Conservation (phyloP, 2,329 filamentous ascomycete genomes). For the Fonsecaea erecta region DNA sequence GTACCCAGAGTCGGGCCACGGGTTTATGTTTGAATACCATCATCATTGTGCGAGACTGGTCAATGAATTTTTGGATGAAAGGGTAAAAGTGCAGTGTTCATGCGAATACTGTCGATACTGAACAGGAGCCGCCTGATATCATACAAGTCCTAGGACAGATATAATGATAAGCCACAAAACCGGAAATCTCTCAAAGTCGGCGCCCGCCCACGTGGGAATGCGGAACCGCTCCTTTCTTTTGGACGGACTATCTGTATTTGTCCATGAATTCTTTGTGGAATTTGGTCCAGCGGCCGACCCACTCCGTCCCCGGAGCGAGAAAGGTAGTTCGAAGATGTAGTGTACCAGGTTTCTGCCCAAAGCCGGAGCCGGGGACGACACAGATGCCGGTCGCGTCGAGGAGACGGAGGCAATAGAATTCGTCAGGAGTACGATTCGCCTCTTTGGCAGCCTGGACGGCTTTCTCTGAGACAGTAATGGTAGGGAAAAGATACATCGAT, state of each 20-base stretch:
- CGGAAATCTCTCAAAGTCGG: not conserved
- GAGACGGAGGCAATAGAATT: slow-evolving; percentile 90
- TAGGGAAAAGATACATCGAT: slow-evolving; percentile 98
- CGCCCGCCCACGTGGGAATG: not conserved
- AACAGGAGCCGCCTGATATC: slow-evolving; percentile 1
- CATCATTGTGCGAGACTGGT: slow-evolving; percentile 12
- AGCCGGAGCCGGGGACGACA: slow-evolving; percentile 88
- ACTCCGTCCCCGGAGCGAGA: slow-evolving; percentile 92
- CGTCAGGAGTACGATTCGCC: slow-evolving; percentile 77
- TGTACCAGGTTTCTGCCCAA: slow-evolving; percentile 89
- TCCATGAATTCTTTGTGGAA: slow-evolving; percentile 93
- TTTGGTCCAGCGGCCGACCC: slow-evolving; percentile 82
- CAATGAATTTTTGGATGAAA: slow-evolving; percentile 10
- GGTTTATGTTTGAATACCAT: slow-evolving; percentile 12
- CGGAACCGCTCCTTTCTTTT: not conserved
- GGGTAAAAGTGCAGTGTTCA: slow-evolving; percentile 4
- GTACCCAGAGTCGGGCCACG: slow-evolving; percentile 11
- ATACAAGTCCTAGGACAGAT: slow-evolving; percentile 1
- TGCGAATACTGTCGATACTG: slow-evolving; percentile 7
- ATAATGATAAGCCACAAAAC: not conserved
- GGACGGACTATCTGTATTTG: slow-evolving; percentile 61
- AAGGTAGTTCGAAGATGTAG: slow-evolving; percentile 97
- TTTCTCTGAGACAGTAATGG: slow-evolving; percentile 77
- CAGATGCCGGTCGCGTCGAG: slow-evolving; percentile 95
- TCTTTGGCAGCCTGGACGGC: slow-evolving; percentile 75